These are phyloP conservation scores for Aspergillus japonicus DNA, from an alignment of 2,329 filamentous ascomycete species.

Conservation along the genomic window DNA sequence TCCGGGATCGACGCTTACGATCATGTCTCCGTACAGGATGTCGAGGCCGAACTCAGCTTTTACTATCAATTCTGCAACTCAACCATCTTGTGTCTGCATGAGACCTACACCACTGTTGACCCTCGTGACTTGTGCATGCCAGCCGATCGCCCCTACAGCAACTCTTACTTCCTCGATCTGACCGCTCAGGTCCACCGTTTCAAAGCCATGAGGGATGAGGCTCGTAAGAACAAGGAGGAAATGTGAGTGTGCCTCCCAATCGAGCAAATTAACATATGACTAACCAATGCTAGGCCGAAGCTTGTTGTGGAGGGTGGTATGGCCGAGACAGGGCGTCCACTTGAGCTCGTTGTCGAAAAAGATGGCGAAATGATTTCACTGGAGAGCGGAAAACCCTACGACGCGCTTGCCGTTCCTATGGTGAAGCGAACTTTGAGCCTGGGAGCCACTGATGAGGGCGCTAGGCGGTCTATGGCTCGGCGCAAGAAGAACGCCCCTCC, in stretches of 20 bases:
- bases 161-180: constrained; percentile 94
- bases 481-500: constrained; percentile 89
- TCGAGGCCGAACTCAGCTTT: constrained; percentile 58
- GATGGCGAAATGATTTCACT: constrained; percentile 79
- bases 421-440: constrained; percentile 54
- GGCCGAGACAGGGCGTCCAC: constrained; percentile 75
- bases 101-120: constrained; percentile 79
- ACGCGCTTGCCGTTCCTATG: constrained; percentile 40
- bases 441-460: constrained; percentile 72
- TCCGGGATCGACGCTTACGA: constrained; percentile 67
- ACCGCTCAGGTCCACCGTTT: constrained; percentile 90
- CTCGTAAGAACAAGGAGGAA: constrained; percentile 62
- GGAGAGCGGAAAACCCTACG: constrained; percentile 65
- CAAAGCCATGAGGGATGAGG: constrained; percentile 76
- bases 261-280: constrained; percentile 49
- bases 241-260: constrained; percentile 18
- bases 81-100: constrained; percentile 85
- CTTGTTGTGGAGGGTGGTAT: constrained; percentile 80
- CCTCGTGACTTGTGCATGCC: constrained; percentile 83
- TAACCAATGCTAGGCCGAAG: constrained; percentile 49
- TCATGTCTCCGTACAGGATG: constrained; percentile 43
- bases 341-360: constrained; percentile 78
- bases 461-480: constrained; percentile 89
- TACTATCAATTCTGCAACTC: constrained; percentile 89
- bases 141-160: constrained; percentile 85